Conservation (phyloP, 768 basidiomycete genomes). For the Peribolospora baueri region DNA sequence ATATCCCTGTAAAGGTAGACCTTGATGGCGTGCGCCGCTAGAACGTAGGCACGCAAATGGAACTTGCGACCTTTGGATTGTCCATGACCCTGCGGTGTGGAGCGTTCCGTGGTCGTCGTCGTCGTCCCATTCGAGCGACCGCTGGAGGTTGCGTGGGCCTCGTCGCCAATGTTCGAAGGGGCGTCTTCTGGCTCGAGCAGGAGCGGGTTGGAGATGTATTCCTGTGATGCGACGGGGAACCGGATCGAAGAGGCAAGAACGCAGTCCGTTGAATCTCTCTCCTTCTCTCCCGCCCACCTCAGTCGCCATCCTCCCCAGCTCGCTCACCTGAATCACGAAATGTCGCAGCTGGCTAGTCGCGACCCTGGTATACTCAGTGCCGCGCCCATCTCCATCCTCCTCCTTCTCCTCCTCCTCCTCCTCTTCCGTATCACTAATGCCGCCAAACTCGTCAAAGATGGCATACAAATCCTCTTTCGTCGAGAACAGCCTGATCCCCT, state of each 20-base stretch:
- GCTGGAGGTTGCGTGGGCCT: too few relatives aligned
- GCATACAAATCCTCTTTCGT: slow-evolving; percentile 40
- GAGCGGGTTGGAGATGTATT: slow-evolving; percentile 57
- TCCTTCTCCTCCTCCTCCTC: slow-evolving; percentile 10
- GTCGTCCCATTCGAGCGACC: not conserved
- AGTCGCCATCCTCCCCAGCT: not conserved
- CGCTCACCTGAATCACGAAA: slow-evolving; percentile 73
- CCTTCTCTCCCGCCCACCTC: not conserved
- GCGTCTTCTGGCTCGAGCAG: slow-evolving; percentile 44
- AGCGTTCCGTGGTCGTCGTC: not conserved
- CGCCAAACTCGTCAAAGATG: slow-evolving; percentile 64
- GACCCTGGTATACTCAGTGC: slow-evolving; percentile 25
- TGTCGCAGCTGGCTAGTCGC: slow-evolving; percentile 70
- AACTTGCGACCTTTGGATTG: slow-evolving; percentile 32
- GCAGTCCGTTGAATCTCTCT: not conserved
- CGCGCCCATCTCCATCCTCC: not conserved
- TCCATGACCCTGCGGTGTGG: not conserved
- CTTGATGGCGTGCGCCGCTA: slow-evolving; percentile 23
- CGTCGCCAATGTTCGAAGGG: not conserved
- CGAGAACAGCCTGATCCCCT: slow-evolving; percentile 77
- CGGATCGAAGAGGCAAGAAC: not conserved
- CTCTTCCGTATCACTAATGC: slow-evolving; percentile 5
- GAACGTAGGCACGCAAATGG: slow-evolving; percentile 63
- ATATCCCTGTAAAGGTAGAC: slow-evolving; percentile 60
- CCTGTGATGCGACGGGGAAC: slow-evolving; percentile 26